Evolutionary conservation across 371 early-diverging fungal species (phyloP).

Genomic region (Amoeboaphelidium protococcarum): DNA sequence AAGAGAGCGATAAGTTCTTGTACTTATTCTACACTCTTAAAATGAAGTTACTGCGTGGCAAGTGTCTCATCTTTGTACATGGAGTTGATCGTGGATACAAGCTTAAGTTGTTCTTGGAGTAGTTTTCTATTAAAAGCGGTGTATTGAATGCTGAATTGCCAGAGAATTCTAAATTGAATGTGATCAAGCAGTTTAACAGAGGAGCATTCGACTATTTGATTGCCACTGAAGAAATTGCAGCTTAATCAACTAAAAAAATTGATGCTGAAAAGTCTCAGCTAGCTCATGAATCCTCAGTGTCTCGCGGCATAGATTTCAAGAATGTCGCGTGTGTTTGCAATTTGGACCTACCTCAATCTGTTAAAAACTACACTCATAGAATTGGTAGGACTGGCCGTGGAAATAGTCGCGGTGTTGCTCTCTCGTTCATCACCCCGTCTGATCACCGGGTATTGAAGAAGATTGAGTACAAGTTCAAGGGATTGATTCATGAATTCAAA

Average conservation of each 20-base stretch:
- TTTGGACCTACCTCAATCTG: slow-evolving; percentile 80
- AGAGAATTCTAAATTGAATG: slow-evolving; percentile 64
- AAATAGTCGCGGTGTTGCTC: not conserved
- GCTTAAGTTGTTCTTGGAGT: slow-evolving; percentile 75
- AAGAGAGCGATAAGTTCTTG: slow-evolving; percentile 64
- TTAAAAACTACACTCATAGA: slow-evolving; percentile 81
- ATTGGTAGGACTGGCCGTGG: slow-evolving; percentile 92
- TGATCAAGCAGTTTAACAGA: slow-evolving; percentile 84
- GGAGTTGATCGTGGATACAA: slow-evolving; percentile 72
- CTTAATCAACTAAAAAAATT: no score
- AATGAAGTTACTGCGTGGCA: slow-evolving; percentile 48
- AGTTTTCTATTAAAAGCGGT: slow-evolving; percentile 67
- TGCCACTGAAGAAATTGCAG: slow-evolving; percentile 60
- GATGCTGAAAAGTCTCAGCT: no score
- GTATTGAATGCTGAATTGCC: slow-evolving; percentile 84
- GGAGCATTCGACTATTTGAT: slow-evolving; percentile 88
- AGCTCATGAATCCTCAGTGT: slow-evolving; percentile 76
- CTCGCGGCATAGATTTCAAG: slow-evolving; percentile 90
- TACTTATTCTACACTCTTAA: slow-evolving; percentile 68
- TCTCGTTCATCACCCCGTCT: not conserved
- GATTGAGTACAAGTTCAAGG: slow-evolving; percentile 4
- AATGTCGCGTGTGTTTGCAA: slow-evolving; percentile 84
- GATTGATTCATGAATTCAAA: slow-evolving; percentile 25
- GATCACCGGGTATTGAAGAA: not conserved
- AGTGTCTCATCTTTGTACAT: slow-evolving; percentile 76